phyloP scores from a whole-genome alignment of 768 basidiomycete genomes.

The Pulveroboletus ravenelii region DNA sequence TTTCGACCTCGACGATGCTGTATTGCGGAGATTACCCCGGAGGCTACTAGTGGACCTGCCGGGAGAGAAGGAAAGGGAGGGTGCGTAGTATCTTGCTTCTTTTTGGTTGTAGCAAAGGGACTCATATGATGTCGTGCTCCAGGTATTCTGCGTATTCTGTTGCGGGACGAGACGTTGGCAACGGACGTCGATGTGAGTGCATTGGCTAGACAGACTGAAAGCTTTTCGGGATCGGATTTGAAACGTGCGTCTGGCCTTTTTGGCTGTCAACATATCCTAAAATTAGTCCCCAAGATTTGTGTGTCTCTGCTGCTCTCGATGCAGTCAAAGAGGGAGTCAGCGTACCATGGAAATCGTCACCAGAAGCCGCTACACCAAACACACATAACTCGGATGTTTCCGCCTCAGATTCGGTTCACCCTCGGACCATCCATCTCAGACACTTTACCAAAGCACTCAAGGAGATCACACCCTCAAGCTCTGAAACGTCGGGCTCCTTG shows the following conservation, averaged over 20 bases:
- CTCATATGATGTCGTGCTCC: slow-evolving; percentile 6
- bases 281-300: slow-evolving; percentile 56
- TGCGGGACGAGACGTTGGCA: slow-evolving; percentile 73
- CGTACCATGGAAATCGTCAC: slow-evolving; percentile 63
- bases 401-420: slow-evolving; percentile 10
- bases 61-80: slow-evolving; percentile 78
- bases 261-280: slow-evolving; percentile 1
- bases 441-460: slow-evolving; percentile 83
- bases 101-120: background rate
- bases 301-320: slow-evolving; percentile 88
- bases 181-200: slow-evolving; percentile 55
- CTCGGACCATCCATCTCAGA: slow-evolving; percentile 44
- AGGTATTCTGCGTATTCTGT: slow-evolving; percentile 86
- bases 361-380: slow-evolving; percentile 3
- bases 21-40: slow-evolving; percentile 82
- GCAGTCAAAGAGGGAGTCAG: slow-evolving; percentile 81
- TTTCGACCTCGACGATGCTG: slow-evolving; percentile 88
- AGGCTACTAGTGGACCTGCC: slow-evolving; percentile 87
- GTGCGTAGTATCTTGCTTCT: slow-evolving; percentile 37
- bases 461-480: slow-evolving; percentile 87
- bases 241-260: slow-evolving; percentile 60
- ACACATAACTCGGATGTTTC: slow-evolving; percentile 2
- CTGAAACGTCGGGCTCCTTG: slow-evolving; percentile 73
- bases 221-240: slow-evolving; percentile 91
- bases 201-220: slow-evolving; percentile 70